Conservation (phyloP, 192 early-diverging fungal species). For the Coemansia sp. region DNA sequence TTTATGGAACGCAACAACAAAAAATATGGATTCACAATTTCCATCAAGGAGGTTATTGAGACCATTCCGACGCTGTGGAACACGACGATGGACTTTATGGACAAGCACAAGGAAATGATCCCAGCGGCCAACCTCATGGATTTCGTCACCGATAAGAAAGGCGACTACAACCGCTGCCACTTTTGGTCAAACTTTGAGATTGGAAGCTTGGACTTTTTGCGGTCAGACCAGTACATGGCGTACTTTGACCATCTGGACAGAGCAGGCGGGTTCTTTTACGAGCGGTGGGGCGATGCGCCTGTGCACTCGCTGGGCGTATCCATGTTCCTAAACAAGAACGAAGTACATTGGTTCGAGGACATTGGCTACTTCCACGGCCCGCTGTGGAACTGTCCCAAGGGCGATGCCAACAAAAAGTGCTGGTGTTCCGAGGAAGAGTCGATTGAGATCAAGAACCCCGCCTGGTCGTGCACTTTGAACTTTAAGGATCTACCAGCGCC, state of each 20-base stretch:
- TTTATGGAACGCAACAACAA: conserved; percentile 72
- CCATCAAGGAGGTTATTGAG: conserved; percentile 60
- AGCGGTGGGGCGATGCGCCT: conserved; percentile 21
- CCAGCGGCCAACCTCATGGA: conserved; percentile 58
- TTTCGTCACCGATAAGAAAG: conserved; percentile 59
- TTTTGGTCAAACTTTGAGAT: conserved; percentile 83
- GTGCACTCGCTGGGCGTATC: conserved; percentile 66
- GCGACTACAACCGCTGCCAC: conserved; percentile 64
- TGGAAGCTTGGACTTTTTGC: conserved; percentile 61
- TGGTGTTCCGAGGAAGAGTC: conserved; percentile 50
- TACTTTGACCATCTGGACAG: conserved; percentile 11
- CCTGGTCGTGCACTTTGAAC: conserved; percentile 49
- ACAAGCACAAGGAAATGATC: conserved; percentile 56
- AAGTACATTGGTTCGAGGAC: conserved; percentile 72
- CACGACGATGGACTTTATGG: conserved; percentile 58
- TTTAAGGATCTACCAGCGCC: conserved; percentile 38
- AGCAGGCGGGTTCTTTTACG: conserved; percentile 8
- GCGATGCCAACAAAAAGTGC: conserved; percentile 39
- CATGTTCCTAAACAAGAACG: conserved; percentile 56
- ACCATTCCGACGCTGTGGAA: conserved; percentile 79
- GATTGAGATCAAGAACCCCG: conserved; percentile 39
- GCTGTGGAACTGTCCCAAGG: conserved; percentile 48
- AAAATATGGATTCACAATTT: conserved; percentile 76
- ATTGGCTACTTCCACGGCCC: conserved; percentile 63
- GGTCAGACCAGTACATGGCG: conserved; percentile 7